These are phyloP conservation scores for Medicago ruthenica DNA, from an alignment of 306 rosid genomes.

Conservation along the genomic window DNA sequence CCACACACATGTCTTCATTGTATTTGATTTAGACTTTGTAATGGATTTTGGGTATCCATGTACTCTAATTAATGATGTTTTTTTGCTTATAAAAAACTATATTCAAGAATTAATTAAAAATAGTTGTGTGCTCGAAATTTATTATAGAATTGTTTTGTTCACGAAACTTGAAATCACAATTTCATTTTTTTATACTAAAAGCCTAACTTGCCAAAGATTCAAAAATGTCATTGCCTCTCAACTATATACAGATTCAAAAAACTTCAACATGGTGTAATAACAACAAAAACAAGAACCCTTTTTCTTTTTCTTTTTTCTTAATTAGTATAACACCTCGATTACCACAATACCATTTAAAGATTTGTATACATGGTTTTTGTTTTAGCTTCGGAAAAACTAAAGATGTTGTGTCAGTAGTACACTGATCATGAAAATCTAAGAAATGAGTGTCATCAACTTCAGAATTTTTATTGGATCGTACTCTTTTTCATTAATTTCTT, in stretches of 20 bases:
- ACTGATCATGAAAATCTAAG: conserved; percentile 20
- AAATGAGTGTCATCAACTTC: conserved; percentile 45
- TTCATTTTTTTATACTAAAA: too few species aligned
- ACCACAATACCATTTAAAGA: background rate
- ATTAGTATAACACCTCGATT: background rate
- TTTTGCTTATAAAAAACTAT: too few species aligned
- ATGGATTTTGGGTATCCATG: too few species aligned
- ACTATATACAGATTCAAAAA: too few species aligned
- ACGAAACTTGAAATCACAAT: too few species aligned
- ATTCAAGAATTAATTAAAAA: too few species aligned
- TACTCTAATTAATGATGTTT: too few species aligned
- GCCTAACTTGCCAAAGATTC: background rate
- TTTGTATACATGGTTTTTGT: background rate
- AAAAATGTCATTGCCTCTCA: background rate
- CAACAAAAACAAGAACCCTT: background rate
- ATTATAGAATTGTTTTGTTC: too few species aligned
- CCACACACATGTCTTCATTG: too few species aligned
- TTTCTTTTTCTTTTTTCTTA: background rate
- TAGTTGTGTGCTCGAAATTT: too few species aligned
- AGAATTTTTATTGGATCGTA: conserved; percentile 51
- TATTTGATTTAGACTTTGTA: too few species aligned
- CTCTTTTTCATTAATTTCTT: conserved; percentile 34
- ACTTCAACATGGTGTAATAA: background rate
- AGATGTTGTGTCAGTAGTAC: conserved; percentile 26
- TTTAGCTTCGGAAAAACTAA: conserved; percentile 24